A percentile compares a stretch with the other conserved stretches of the same genome.
These are phyloP conservation scores for Metarhizium sp. DNA, from an alignment of 2,329 filamentous ascomycete genomes.

Conservation along the genomic window DNA sequence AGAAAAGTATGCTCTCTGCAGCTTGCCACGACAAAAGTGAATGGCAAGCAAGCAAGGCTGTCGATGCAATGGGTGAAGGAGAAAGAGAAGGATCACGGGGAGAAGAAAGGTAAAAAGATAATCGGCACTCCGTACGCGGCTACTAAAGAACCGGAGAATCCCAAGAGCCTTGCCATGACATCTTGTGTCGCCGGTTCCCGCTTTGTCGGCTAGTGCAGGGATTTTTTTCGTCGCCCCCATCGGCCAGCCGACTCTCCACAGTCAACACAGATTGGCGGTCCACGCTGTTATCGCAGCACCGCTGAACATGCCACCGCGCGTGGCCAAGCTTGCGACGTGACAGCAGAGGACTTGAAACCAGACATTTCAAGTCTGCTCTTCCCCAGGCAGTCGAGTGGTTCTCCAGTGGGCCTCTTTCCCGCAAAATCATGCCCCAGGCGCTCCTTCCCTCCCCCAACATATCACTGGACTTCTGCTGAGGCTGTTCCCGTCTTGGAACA, in stretches of 20 bases:
- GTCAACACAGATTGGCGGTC: neutral
- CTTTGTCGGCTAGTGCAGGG: constrained; percentile 6
- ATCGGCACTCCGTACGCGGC: neutral
- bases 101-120: neutral
- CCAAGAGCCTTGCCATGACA: neutral
- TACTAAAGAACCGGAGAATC: neutral
- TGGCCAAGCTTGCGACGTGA: no score
- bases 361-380: no score
- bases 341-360: no score
- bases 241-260: neutral
- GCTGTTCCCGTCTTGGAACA: no score
- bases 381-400: no score
- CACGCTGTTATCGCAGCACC: neutral
- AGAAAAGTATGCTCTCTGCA: neutral
- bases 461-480: neutral
- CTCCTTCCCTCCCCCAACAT: neutral
- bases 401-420: neutral
- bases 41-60: neutral
- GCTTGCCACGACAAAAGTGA: neutral
- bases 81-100: neutral
- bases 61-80: neutral
- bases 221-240: neutral
- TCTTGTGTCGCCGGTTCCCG: constrained; percentile 1
- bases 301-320: no score
- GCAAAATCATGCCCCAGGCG: neutral